These are phyloP conservation scores for Annulohypoxylon truncatum DNA, from an alignment of 2,329 filamentous ascomycete genomes.

Conservation along the genomic window DNA sequence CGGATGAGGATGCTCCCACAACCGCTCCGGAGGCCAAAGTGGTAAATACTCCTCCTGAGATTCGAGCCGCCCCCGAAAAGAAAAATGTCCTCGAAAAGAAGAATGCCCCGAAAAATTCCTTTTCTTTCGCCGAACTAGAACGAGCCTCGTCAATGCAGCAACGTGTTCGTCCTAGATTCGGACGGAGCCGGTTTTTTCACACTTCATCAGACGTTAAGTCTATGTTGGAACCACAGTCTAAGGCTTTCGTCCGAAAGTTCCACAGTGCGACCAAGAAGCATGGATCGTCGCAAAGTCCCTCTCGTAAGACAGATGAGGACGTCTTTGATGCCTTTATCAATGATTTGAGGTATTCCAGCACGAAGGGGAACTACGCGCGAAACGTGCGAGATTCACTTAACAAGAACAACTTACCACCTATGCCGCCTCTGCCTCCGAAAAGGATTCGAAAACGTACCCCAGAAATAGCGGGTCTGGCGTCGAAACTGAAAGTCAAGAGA, in stretches of 20 bases:
- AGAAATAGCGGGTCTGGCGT: not conserved
- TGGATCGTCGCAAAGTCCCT: no score
- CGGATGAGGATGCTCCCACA: constrained; percentile 7
- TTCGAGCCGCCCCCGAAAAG: not conserved
- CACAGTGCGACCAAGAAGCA: constrained; percentile 20
- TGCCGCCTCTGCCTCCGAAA: no score
- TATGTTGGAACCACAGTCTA: not conserved
- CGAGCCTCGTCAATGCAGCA: constrained; percentile 17
- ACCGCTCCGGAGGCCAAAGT: no score
- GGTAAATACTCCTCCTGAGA: not conserved
- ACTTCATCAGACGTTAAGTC: constrained; percentile 10
- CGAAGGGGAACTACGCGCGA: constrained; percentile 24
- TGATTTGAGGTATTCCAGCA: constrained; percentile 18
- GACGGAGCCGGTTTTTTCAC: constrained; percentile 1
- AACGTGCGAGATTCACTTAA: constrained; percentile 32
- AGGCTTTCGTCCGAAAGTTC: not conserved
- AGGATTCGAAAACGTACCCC: no score
- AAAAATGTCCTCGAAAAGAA: not conserved
- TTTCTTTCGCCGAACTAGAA: constrained; percentile 30
- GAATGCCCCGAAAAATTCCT: not conserved
- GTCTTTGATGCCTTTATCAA: constrained; percentile 39
- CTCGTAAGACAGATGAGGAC: not conserved
- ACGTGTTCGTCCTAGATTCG: not conserved
- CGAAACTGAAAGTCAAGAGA: not conserved
- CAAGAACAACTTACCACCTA: not conserved